A percentile compares a stretch with the other conserved stretches of the same genome.
Conservation (phyloP, 1,284 basidiomycete genomes). For the Phaffia rhodozyma region DNA sequence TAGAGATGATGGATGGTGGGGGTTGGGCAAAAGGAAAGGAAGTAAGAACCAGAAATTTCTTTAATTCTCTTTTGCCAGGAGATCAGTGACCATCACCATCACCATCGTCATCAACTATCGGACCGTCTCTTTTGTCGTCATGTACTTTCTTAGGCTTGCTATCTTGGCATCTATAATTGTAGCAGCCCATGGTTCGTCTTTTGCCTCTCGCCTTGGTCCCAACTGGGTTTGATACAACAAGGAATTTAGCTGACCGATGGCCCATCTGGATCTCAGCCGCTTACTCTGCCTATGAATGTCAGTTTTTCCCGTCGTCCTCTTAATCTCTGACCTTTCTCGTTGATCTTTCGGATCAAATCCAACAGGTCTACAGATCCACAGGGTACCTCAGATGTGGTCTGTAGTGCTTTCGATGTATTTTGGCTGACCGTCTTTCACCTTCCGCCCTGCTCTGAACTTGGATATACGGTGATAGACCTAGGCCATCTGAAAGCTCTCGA, state of each 20-base stretch:
- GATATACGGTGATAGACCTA: neutral
- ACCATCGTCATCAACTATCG: neutral
- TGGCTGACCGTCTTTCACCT: too few relatives aligned
- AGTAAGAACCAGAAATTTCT: neutral
- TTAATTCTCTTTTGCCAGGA: too few relatives aligned
- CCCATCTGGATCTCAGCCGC: constrained; percentile 1
- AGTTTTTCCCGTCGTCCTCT: neutral
- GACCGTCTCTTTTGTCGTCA: neutral
- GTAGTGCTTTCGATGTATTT: too few relatives aligned
- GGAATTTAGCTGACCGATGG: neutral
- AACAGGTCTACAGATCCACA: too few relatives aligned
- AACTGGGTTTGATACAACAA: neutral
- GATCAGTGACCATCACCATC: too few relatives aligned
- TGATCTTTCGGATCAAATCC: neutral
- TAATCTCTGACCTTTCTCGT: neutral
- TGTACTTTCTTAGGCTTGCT: too few relatives aligned
- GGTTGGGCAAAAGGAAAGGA: neutral
- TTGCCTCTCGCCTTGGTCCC: neutral
- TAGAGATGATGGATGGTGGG: constrained; percentile 2
- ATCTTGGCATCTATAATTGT: neutral
- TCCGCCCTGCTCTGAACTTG: too few relatives aligned
- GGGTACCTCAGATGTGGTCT: too few relatives aligned
- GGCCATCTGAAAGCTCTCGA: too few relatives aligned
- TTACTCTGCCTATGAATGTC: constrained; percentile 10
- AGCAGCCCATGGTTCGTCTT: constrained; percentile 3